Percentiles rank a stretch among this genome's conserved stretches.
These are phyloP conservation scores for Moesziomyces sp. DNA, from an alignment of 1,284 basidiomycete species.

Conservation along the genomic window DNA sequence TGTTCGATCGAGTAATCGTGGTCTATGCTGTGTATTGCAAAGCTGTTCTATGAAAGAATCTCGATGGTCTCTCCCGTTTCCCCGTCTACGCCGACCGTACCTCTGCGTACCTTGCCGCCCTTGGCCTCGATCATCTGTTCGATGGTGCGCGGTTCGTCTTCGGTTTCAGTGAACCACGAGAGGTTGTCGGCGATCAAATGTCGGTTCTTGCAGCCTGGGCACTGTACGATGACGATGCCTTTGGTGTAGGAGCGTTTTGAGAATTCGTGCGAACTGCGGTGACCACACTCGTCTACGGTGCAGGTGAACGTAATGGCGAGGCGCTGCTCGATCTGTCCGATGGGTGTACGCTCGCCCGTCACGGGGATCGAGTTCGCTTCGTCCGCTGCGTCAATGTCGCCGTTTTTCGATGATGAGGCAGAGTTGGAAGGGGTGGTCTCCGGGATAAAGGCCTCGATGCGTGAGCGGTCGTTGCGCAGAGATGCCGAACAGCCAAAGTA, in stretches of 20 bases:
- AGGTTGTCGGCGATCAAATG: slow-evolving; percentile 67
- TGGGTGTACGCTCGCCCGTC: slow-evolving; percentile 41
- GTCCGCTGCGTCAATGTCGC: not conserved
- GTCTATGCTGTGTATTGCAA: no score
- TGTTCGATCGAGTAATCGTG: no score
- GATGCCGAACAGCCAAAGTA: slow-evolving; percentile 4
- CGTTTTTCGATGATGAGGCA: not conserved
- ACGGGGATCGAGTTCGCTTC: slow-evolving; percentile 28
- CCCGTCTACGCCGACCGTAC: slow-evolving; percentile 50
- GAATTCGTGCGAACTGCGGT: slow-evolving; percentile 89
- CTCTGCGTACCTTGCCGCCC: slow-evolving; percentile 57
- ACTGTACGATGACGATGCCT: slow-evolving; percentile 91
- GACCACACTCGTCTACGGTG: slow-evolving; percentile 73
- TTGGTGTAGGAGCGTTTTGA: slow-evolving; percentile 83
- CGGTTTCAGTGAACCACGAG: slow-evolving; percentile 61
- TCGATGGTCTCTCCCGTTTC: slow-evolving; percentile 63
- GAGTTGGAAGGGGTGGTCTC: slow-evolving; percentile 10
- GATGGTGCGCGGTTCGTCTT: slow-evolving; percentile 61
- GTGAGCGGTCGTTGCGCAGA: slow-evolving; percentile 5
- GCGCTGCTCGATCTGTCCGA: slow-evolving; percentile 56
- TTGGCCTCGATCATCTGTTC: slow-evolving; percentile 65
- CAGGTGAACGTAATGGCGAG: slow-evolving; percentile 65
- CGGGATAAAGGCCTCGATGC: slow-evolving; percentile 14
- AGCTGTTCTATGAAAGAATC: slow-evolving; percentile 38
- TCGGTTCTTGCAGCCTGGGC: slow-evolving; percentile 87